Percentiles rank a stretch among this genome's conserved stretches.
phyloP scores from a whole-genome alignment of 345 rosid genomes.

The Trapa incisa region DNA sequence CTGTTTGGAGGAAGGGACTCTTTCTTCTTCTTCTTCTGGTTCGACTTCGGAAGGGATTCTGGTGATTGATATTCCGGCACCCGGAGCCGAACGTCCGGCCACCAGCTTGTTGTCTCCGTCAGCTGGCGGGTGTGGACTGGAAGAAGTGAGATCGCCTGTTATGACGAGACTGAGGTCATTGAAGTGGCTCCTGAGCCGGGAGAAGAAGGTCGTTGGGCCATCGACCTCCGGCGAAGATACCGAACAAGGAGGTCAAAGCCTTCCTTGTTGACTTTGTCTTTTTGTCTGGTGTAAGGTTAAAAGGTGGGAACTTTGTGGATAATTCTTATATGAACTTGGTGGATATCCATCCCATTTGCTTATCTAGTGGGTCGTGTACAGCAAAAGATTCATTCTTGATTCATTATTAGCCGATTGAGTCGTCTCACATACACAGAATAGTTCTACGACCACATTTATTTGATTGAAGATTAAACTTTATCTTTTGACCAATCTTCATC shows the following conservation, averaged over 20 bases:
- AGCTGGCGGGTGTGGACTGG: slow-evolving; percentile 25
- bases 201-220: neutral
- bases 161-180: slow-evolving; percentile 59
- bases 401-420: too few species aligned
- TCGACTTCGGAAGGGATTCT: slow-evolving; percentile 22
- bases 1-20: slow-evolving; percentile 26
- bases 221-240: neutral
- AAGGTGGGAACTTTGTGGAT: too few species aligned
- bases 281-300: too few species aligned
- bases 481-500: too few species aligned
- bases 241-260: neutral
- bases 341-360: neutral
- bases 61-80: slow-evolving; percentile 39
- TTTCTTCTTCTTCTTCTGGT: slow-evolving; percentile 13
- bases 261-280: neutral
- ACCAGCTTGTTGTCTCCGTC: slow-evolving; percentile 11
- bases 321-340: neutral
- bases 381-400: neutral
- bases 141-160: slow-evolving; percentile 55
- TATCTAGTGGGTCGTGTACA: neutral
- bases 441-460: too few species aligned
- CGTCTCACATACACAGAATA: too few species aligned
- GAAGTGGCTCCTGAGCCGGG: slow-evolving; percentile 68
- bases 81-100: slow-evolving; percentile 20
- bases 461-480: too few species aligned